Conservation (phyloP, 2,329 filamentous ascomycete species). For the Penicillium fuscoglaucum region DNA sequence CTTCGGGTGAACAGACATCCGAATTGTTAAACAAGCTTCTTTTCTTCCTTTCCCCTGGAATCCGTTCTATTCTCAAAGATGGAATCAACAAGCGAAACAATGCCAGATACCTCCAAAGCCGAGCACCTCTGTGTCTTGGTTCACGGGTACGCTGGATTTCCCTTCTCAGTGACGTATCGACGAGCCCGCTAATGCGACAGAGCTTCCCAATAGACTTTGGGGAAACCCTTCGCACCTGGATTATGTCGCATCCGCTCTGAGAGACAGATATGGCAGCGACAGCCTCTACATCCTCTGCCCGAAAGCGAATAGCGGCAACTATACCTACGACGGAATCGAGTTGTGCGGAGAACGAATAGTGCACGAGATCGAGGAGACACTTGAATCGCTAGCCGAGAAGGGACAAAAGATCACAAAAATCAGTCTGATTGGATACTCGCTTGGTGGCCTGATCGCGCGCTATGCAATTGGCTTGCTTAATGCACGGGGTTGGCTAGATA, state of each 20-base stretch:
- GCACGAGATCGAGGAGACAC: conserved; percentile 61
- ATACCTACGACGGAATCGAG: conserved; percentile 68
- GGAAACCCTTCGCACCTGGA: conserved; percentile 61
- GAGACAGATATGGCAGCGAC: conserved; percentile 51
- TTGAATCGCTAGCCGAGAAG: conserved; percentile 54
- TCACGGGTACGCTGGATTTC: conserved; percentile 53
- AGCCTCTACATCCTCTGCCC: conserved; percentile 57
- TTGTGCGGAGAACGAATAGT: conserved; percentile 67
- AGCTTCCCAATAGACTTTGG: conserved; percentile 52
- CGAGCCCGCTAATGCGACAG: conserved; percentile 11
- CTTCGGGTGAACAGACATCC: conserved; percentile 9
- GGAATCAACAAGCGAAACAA: conserved; percentile 1
- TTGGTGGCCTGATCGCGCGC: conserved; percentile 81
- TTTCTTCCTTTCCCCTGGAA: not conserved
- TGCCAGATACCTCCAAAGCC: conserved; percentile 27
- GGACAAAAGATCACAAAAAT: conserved; percentile 77
- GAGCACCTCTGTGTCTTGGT: conserved; percentile 63
- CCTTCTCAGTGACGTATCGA: conserved; percentile 13
- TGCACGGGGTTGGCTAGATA: conserved; percentile 75
- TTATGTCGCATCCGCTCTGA: conserved; percentile 54
- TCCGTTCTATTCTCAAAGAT: not conserved
- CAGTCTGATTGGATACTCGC: conserved; percentile 84
- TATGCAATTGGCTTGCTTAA: conserved; percentile 85
- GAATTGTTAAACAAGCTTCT: not conserved
- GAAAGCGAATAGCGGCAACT: conserved; percentile 57